Evolutionary conservation across 176 grass and related monocot genomes (phyloP).

Genomic region (Urochloa ruziziensis): DNA sequence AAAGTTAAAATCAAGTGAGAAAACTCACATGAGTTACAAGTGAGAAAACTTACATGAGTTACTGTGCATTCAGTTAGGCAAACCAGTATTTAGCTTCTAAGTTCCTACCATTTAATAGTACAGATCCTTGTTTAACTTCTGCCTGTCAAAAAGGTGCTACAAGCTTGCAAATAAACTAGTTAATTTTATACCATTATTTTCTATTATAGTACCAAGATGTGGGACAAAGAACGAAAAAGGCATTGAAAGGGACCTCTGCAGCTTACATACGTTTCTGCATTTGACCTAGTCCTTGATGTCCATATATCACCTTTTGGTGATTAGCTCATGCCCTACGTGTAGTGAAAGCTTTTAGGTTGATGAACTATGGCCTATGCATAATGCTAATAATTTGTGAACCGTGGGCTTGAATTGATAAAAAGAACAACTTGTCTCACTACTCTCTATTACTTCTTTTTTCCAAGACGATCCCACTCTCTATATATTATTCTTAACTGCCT

Average conservation of each 20-base stretch:
- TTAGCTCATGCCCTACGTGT: conserved; percentile 37
- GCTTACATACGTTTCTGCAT: background rate
- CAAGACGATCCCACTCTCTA: background rate
- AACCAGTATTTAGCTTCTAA: too few relatives aligned
- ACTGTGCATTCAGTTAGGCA: too few relatives aligned
- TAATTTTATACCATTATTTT: background rate
- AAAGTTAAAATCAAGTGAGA: too few relatives aligned
- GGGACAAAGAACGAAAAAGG: background rate
- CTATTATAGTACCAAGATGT: background rate
- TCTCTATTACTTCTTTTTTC: background rate
- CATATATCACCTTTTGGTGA: conserved; percentile 48
- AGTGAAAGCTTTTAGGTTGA: conserved; percentile 20
- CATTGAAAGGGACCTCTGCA: background rate
- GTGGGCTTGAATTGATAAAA: conserved; percentile 25
- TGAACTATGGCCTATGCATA: background rate
- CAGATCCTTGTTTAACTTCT: too few relatives aligned
- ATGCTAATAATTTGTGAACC: background rate
- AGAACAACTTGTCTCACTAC: conserved; percentile 5
- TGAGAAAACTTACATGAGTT: too few relatives aligned
- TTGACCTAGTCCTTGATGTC: conserved; percentile 33
- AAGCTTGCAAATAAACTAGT: too few relatives aligned
- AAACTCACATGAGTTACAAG: too few relatives aligned
- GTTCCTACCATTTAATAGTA: too few relatives aligned
- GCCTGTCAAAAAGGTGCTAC: too few relatives aligned
- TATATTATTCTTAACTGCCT: too few relatives aligned